Evolutionary conservation across 345 rosid species (phyloP).

Genomic region (Eucalyptus microcorys): DNA sequence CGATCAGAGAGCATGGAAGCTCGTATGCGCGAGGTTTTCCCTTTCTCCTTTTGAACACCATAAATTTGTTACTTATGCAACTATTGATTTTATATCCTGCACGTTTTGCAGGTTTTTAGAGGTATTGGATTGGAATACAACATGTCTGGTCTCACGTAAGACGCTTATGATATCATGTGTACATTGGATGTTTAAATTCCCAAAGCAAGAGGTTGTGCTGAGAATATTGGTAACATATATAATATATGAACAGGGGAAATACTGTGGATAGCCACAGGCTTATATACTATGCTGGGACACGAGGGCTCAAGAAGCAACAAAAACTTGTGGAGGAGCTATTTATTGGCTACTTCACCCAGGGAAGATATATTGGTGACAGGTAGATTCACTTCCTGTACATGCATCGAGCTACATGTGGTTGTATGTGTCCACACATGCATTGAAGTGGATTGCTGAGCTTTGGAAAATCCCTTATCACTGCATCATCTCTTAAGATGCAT

Average conservation of each 20-base stretch:
- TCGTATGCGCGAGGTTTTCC: conserved; percentile 54
- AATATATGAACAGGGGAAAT: conserved; percentile 41
- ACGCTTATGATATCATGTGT: neutral
- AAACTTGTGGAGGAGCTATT: conserved; percentile 63
- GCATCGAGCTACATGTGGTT: neutral
- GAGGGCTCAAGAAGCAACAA: conserved; percentile 60
- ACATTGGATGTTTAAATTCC: neutral
- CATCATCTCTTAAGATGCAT: neutral
- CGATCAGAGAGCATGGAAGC: conserved; percentile 30
- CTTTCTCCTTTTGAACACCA: neutral
- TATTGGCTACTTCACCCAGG: conserved; percentile 87
- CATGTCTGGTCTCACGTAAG: conserved; percentile 85
- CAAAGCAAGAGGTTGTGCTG: neutral
- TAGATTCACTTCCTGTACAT: neutral
- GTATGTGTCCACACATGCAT: neutral
- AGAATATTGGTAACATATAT: neutral
- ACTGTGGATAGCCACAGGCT: conserved; percentile 88
- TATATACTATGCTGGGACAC: conserved; percentile 54
- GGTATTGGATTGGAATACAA: conserved; percentile 66
- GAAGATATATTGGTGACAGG: conserved; percentile 76
- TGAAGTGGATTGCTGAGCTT: neutral
- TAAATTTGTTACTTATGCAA: neutral
- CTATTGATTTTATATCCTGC: neutral
- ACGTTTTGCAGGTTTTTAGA: conserved; percentile 45
- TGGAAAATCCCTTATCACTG: neutral